Evolutionary conservation across 305 asterid species (phyloP), one percentile per base, ranked within the genome.

Genomic region (Caryopteris hybrid): DNA sequence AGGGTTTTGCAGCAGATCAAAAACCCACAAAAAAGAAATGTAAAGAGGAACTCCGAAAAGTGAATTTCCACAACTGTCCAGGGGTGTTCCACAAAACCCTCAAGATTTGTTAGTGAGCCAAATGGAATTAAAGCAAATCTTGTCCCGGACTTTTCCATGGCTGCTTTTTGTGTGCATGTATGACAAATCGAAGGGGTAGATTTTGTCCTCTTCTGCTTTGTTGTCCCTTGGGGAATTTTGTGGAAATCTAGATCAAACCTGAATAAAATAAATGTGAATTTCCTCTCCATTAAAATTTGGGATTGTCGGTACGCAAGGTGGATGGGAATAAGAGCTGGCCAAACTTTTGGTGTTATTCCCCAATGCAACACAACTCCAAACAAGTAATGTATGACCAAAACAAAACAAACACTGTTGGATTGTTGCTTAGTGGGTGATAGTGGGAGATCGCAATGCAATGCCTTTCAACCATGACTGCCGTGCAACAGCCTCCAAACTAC

Each of bases 321-420:
- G 84, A 76, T 76, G 78, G 81, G 86, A 75, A 78, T 70, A 75
- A 70, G 79, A 62, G 86, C 50, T 78, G 81, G 83, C 81, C 76
- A 33, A 63, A 41, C 2, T 61, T n/a, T 78, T 81, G 78, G 81
- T 31, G 11, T 66, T 73, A 73, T 78, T 76, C 76, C 46, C 42
- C 61, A 66, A 39, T 54, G 67, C 69, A 76, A 54, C 63, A 69
- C 72, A 69, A 66, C 45, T 61, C 54, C 79, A 78, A 78, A 55
- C 61, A 76, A 9, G 43, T 29, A 66, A 66, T 63, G 71, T 57
- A 50, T 38, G 66, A 66, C 63, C 64, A 70, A 66, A 73, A 76
- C 77, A 66, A 75, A 72, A 78, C 79, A 64, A 66, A 67, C 73
- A 66, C 64, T 58, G n/a, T 61, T 56, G 70, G 58, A 21, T 42